These are phyloP conservation scores for Allantophomopsis lycopodina DNA, from an alignment of 2,329 filamentous ascomycete genomes.

Conservation along the genomic window DNA sequence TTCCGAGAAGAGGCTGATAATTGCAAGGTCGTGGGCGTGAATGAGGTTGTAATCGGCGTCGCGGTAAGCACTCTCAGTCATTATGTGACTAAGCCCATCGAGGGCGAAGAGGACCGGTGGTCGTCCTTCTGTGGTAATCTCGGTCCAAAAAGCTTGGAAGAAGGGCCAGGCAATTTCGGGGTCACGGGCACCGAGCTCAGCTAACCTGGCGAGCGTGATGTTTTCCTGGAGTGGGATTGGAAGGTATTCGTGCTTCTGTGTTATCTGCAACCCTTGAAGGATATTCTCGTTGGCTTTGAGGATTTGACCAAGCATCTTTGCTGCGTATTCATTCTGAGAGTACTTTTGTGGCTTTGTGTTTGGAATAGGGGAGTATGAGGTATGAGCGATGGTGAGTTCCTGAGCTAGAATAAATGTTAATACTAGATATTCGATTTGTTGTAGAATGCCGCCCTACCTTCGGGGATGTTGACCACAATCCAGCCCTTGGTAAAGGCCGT, in stretches of 20 bases:
- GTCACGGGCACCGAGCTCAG: slow-evolving; percentile 56
- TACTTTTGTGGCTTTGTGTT: slow-evolving; percentile 47
- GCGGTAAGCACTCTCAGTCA: slow-evolving; percentile 66
- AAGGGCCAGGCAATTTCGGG: slow-evolving; percentile 67
- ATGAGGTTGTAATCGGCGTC: slow-evolving; percentile 57
- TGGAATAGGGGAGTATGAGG: slow-evolving; percentile 62
- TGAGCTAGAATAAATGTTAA: slow-evolving; percentile 37
- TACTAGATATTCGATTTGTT: background rate
- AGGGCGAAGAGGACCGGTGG: slow-evolving; percentile 56
- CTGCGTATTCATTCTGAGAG: slow-evolving; percentile 65
- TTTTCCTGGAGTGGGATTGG: slow-evolving; percentile 41
- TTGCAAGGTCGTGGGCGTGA: slow-evolving; percentile 72
- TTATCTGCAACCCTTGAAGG: slow-evolving; percentile 36
- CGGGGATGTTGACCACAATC: slow-evolving; percentile 80
- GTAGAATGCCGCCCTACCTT: slow-evolving; percentile 44
- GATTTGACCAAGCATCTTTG: slow-evolving; percentile 61
- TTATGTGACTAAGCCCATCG: slow-evolving; percentile 72
- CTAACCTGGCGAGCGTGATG: slow-evolving; percentile 53
- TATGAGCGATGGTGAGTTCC: slow-evolving; percentile 68
- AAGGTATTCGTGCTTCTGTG: slow-evolving; percentile 36
- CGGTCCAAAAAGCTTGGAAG: slow-evolving; percentile 69
- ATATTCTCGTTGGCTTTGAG: slow-evolving; percentile 56
- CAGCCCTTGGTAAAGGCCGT: slow-evolving; percentile 73
- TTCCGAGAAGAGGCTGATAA: slow-evolving; percentile 63
- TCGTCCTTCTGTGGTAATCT: slow-evolving; percentile 44